These are phyloP conservation scores for Cyanidioschyzon merolae DNA, from an alignment of 23 red algal species.

Conservation along the genomic window DNA sequence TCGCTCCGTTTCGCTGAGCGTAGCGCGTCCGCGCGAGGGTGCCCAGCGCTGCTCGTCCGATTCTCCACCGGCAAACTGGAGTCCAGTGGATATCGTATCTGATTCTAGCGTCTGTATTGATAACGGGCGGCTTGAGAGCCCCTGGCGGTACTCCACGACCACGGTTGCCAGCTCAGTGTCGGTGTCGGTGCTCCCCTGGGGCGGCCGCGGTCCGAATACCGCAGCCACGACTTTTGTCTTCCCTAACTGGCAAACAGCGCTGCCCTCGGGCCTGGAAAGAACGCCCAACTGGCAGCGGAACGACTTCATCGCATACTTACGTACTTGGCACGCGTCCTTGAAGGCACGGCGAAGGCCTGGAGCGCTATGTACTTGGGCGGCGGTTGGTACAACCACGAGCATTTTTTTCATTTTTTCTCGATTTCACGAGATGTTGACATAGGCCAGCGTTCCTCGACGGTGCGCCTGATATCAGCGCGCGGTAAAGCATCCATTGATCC, in stretches of 20 bases:
- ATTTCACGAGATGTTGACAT: too few relatives aligned
- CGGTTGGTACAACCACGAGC: too few relatives aligned
- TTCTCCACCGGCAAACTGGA: neutral
- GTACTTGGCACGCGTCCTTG: too few relatives aligned
- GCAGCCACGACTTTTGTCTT: neutral
- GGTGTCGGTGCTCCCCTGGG: neutral
- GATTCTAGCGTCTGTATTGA: neutral
- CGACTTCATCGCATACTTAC: neutral
- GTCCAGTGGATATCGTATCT: neutral
- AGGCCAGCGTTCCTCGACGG: too few relatives aligned
- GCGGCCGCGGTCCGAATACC: neutral
- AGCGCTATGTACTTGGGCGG: too few relatives aligned
- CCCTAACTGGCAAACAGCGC: neutral
- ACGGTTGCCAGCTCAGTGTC: neutral
- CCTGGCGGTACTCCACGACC: conserved; percentile 3
- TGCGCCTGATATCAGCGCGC: too few relatives aligned
- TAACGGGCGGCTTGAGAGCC: neutral
- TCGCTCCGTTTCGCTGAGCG: neutral
- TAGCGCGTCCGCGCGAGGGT: neutral
- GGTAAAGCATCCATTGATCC: too few relatives aligned
- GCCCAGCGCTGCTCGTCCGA: neutral
- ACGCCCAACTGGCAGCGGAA: neutral
- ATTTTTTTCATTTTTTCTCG: too few relatives aligned
- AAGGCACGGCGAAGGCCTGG: too few relatives aligned
- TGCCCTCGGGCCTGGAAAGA: neutral